These are phyloP conservation scores for Sarocladiaceae sp. DNA, from an alignment of 2,329 filamentous ascomycete species.

Conservation along the genomic window DNA sequence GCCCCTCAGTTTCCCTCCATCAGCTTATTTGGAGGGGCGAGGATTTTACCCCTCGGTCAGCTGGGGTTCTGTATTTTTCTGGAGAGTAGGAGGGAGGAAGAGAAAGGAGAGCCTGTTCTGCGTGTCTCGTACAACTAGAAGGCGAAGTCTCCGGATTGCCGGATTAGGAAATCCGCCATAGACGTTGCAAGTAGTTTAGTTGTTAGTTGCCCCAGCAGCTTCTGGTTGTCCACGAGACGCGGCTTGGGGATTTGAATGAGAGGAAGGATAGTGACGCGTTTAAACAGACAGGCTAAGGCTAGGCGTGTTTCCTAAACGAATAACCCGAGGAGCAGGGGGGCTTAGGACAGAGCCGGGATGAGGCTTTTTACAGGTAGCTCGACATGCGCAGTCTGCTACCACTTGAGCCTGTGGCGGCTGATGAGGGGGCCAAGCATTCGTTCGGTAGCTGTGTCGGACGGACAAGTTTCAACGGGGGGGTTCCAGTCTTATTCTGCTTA, in stretches of 20 bases:
- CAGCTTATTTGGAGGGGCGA: slow-evolving; percentile 1
- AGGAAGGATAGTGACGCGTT: background rate
- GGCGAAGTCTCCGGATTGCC: slow-evolving; percentile 11
- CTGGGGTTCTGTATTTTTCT: background rate
- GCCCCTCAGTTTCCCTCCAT: background rate
- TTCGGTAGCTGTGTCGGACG: too few relatives aligned
- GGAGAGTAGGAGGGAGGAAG: background rate
- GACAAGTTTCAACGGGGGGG: too few relatives aligned
- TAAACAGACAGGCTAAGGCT: background rate
- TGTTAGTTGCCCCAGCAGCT: too few relatives aligned
- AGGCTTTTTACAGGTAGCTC: background rate
- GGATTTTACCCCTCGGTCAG: background rate
- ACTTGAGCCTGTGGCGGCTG: too few relatives aligned
- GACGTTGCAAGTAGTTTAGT: too few relatives aligned
- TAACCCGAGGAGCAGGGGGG: background rate
- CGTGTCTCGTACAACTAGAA: too few relatives aligned
- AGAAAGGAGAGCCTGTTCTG: background rate
- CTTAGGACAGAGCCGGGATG: background rate
- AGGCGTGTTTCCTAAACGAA: background rate
- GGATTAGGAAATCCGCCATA: slow-evolving; percentile 1
- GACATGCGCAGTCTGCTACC: background rate
- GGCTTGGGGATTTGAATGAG: background rate
- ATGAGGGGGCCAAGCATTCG: too few relatives aligned
- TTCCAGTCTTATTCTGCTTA: too few relatives aligned
- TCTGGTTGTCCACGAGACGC: too few relatives aligned